Evolutionary conservation across 2,329 filamentous ascomycete genomes (phyloP).

Genomic region (Penicillium hordei): DNA sequence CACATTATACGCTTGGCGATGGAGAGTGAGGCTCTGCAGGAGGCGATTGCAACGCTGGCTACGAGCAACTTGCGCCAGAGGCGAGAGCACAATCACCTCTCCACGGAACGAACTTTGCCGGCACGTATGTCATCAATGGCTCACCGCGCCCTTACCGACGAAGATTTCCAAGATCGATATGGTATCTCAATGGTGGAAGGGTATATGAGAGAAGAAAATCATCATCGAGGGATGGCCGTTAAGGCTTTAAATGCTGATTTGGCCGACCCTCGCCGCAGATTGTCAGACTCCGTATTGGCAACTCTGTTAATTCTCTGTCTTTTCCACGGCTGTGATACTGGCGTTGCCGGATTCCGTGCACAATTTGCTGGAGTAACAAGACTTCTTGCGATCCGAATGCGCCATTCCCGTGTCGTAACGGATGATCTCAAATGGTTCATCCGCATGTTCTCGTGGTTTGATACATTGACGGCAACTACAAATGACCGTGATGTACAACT

Average conservation of each 20-base stretch:
- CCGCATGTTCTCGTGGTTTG: conserved; percentile 89
- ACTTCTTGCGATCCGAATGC: conserved; percentile 73
- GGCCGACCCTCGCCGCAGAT: conserved; percentile 70
- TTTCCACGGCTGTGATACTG: conserved; percentile 90
- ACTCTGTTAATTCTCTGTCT: conserved; percentile 86
- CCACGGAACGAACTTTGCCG: conserved; percentile 53
- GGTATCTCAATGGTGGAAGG: conserved; percentile 54
- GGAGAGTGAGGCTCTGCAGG: conserved; percentile 78
- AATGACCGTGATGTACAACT: conserved; percentile 89
- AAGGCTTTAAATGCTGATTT: conserved; percentile 80
- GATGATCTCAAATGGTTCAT: conserved; percentile 78
- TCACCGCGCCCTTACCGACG: conserved; percentile 44
- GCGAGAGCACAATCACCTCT: conserved; percentile 57
- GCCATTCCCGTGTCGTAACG: conserved; percentile 60
- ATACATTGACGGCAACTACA: conserved; percentile 86
- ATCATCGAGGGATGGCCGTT: conserved; percentile 82
- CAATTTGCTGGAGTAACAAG: conserved; percentile 93
- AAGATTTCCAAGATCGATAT: conserved; percentile 35
- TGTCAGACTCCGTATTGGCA: conserved; percentile 82
- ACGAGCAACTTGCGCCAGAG: conserved; percentile 88
- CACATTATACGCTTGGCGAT: conserved; percentile 77
- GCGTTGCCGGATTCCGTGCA: conserved; percentile 87
- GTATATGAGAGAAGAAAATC: conserved; percentile 72
- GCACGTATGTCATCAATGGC: conserved; percentile 51
- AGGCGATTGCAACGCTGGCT: conserved; percentile 85